phyloP scores from a whole-genome alignment of 2,329 filamentous ascomycete species.

The Phaeosphaeriaceae sp. region DNA sequence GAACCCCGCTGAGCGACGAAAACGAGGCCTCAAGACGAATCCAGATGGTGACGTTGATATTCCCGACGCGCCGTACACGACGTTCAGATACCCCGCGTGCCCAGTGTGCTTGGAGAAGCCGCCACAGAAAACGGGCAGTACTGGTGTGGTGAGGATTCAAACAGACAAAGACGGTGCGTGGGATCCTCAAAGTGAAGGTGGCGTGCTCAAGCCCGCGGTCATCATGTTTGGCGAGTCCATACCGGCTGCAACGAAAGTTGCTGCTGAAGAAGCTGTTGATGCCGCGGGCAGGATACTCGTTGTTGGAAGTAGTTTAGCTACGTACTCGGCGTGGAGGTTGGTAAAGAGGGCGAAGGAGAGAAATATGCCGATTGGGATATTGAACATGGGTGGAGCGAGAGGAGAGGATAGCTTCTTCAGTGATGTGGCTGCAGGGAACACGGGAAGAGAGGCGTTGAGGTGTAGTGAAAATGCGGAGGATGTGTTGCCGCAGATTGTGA shows the following conservation, averaged over 20 bases:
- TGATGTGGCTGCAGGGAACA: constrained; percentile 57
- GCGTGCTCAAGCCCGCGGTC: constrained; percentile 89
- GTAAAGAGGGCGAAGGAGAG: constrained; percentile 82
- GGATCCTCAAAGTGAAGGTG: constrained; percentile 60
- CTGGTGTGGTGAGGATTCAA: constrained; percentile 60
- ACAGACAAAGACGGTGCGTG: constrained; percentile 84
- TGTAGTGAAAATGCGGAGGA: constrained; percentile 50
- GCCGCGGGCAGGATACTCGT: constrained; percentile 74
- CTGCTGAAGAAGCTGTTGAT: constrained; percentile 82
- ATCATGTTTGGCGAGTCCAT: constrained; percentile 98
- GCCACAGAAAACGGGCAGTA: constrained; percentile 63
- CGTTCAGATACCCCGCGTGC: constrained; percentile 90
- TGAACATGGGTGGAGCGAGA: constrained; percentile 86
- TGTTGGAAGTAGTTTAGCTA: constrained; percentile 88
- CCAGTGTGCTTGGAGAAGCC: constrained; percentile 76
- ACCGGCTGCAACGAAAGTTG: constrained; percentile 68
- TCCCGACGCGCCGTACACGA: constrained; percentile 84
- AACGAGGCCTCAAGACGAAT: constrained; percentile 79
- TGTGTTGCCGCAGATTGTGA: constrained; percentile 42
- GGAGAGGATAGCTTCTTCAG: constrained; percentile 77
- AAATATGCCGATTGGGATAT: constrained; percentile 83
- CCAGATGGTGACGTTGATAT: constrained; percentile 95
- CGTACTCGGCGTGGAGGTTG: constrained; percentile 92
- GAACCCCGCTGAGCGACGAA: constrained; percentile 71
- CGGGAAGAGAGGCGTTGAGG: constrained; percentile 48